Conservation (phyloP, 23 red algal species). For the Chondrus crispus region DNA sequence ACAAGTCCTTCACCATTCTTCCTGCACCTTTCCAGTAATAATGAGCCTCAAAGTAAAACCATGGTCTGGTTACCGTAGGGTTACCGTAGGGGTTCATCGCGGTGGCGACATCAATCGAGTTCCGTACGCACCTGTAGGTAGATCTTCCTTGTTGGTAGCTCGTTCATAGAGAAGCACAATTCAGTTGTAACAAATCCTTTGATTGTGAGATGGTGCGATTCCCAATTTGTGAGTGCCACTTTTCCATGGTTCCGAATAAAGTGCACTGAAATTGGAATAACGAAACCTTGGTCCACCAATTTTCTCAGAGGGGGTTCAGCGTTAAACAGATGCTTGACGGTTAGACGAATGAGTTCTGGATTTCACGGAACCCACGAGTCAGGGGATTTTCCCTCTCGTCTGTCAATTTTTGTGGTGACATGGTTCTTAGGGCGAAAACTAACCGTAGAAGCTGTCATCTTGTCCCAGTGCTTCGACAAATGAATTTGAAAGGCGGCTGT, state of each 20-base stretch:
- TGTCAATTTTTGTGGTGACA: too few species aligned
- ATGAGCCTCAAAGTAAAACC: constrained; percentile 78
- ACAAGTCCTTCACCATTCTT: constrained; percentile 91
- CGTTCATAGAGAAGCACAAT: constrained; percentile 28
- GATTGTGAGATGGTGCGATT: constrained; percentile 36
- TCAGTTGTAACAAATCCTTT: constrained; percentile 48
- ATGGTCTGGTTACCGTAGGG: constrained; percentile 29
- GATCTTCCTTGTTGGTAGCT: too few species aligned
- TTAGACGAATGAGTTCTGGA: too few species aligned
- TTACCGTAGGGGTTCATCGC: constrained; percentile 65
- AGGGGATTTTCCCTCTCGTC: too few species aligned
- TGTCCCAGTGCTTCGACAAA: too few species aligned
- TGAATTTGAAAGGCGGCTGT: too few species aligned
- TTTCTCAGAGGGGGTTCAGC: constrained; percentile 35
- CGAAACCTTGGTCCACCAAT: constrained; percentile 48
- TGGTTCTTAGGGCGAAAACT: too few species aligned
- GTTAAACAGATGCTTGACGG: constrained; percentile 69
- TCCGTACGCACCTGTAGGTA: neutral
- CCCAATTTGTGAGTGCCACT: neutral
- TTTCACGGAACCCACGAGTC: too few species aligned
- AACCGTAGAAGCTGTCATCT: too few species aligned
- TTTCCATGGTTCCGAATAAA: constrained; percentile 75
- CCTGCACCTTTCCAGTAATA: constrained; percentile 85
- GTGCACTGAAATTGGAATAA: constrained; percentile 61
- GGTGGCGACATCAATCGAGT: neutral